Percentiles rank a stretch among this genome's conserved stretches.
Evolutionary conservation across 2,329 filamentous ascomycete species (phyloP).

Genomic region (Sporothrix globosa): DNA sequence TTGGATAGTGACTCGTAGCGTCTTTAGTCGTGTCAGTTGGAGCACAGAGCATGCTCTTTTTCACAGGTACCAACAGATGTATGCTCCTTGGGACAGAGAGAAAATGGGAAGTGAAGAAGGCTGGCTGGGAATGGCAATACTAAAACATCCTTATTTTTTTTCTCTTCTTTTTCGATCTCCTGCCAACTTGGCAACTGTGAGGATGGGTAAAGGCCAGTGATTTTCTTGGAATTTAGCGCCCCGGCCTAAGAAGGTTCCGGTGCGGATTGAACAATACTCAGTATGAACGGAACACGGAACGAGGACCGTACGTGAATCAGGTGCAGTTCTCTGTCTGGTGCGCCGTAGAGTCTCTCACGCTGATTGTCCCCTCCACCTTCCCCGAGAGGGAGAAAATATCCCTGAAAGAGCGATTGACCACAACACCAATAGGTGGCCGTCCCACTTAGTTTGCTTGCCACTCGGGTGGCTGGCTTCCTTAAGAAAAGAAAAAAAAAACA

Average conservation of each 20-base stretch:
- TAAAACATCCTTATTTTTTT: background rate
- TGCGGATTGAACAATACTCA: too few species aligned
- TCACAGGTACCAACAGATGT: background rate
- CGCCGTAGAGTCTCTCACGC: conserved; percentile 24
- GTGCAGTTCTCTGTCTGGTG: conserved; percentile 22
- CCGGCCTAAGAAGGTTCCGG: background rate
- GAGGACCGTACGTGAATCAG: background rate
- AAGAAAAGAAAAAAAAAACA: background rate
- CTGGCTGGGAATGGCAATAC: background rate
- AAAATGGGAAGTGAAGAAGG: background rate
- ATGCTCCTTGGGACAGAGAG: background rate
- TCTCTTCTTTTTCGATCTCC: background rate
- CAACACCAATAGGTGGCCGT: background rate
- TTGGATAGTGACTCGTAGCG: conserved; percentile 7
- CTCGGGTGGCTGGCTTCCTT: conserved; percentile 1
- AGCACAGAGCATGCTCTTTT: background rate
- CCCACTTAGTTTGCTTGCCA: background rate
- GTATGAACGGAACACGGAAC: too few species aligned
- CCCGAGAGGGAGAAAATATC: background rate
- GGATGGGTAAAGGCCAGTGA: background rate
- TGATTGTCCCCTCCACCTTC: conserved; percentile 11
- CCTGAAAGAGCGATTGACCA: background rate
- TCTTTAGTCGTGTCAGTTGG: background rate
- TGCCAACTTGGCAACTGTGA: conserved; percentile 5
- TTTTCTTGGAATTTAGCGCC: conserved; percentile 22